These are phyloP conservation scores for Collariella sp. DNA, from an alignment of 495 filamentous ascomycete species.

Conservation along the genomic window DNA sequence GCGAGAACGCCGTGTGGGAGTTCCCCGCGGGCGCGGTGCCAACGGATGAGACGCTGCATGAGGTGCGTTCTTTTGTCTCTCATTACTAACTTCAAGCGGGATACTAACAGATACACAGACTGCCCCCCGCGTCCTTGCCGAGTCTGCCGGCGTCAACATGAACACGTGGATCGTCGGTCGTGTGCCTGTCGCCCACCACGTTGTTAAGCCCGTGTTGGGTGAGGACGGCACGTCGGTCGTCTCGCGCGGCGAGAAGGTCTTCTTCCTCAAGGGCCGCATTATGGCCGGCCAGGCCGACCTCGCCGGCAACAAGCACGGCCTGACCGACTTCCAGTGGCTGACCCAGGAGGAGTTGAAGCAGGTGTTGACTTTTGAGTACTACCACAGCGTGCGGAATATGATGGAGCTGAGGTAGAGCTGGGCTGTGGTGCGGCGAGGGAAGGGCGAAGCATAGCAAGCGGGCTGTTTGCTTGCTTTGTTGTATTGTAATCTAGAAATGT, in stretches of 20 bases:
- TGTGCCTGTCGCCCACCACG: conserved; percentile 75
- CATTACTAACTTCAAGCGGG: not conserved
- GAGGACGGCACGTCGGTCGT: conserved; percentile 28
- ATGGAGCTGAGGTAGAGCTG: conserved; percentile 47
- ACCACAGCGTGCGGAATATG: conserved; percentile 66
- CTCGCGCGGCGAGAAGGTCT: conserved; percentile 64
- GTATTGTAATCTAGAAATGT: conserved; percentile 13
- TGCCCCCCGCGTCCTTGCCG: conserved; percentile 64
- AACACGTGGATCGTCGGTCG: conserved; percentile 97
- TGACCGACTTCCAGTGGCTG: conserved; percentile 86
- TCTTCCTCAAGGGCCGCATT: conserved; percentile 92
- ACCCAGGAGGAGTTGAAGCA: conserved; percentile 76
- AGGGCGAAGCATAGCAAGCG: not conserved
- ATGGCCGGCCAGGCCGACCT: conserved; percentile 93
- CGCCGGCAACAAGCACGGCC: conserved; percentile 56
- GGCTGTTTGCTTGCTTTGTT: not conserved
- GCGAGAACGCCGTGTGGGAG: conserved; percentile 57
- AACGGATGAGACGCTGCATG: conserved; percentile 64
- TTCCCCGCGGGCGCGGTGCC: conserved; percentile 64
- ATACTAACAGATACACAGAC: conserved; percentile 45
- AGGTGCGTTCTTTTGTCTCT: conserved; percentile 48
- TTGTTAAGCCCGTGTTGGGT: conserved; percentile 37
- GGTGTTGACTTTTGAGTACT: conserved; percentile 56
- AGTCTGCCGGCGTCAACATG: conserved; percentile 86
- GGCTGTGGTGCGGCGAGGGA: not conserved